Conservation (phyloP, 1,284 basidiomycete genomes). For the Coniferiporia weirii region DNA sequence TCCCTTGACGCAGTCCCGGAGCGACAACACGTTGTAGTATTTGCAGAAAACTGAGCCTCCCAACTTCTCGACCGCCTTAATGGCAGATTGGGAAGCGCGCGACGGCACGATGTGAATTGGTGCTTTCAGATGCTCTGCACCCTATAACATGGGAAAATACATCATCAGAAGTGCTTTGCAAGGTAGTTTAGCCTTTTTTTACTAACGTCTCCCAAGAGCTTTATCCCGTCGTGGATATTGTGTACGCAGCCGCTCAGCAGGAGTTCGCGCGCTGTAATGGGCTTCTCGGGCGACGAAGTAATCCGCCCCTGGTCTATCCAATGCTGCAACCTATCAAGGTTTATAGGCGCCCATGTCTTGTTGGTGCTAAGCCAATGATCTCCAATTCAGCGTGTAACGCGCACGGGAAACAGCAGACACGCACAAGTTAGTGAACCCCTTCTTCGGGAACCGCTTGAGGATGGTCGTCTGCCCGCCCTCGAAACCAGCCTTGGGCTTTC, state of each 20-base stretch:
- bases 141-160: constrained; percentile 37
- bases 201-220: constrained; percentile 80
- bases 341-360: constrained; percentile 78
- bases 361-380: constrained; percentile 44
- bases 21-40: constrained; percentile 85
- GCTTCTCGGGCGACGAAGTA: constrained; percentile 69
- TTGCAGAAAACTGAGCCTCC: constrained; percentile 88
- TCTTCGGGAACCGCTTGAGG: constrained; percentile 88
- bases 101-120: constrained; percentile 82
- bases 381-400: constrained; percentile 5
- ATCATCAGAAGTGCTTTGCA: constrained; percentile 10
- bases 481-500: constrained; percentile 80
- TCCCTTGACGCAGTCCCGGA: constrained; percentile 78
- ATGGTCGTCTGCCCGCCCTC: constrained; percentile 97
- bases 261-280: constrained; percentile 87
- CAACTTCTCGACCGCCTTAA: constrained; percentile 74
- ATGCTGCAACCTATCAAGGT: constrained; percentile 82
- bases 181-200: constrained; percentile 2
- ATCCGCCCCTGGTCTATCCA: constrained; percentile 89
- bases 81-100: constrained; percentile 82
- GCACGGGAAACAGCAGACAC: constrained; percentile 29
- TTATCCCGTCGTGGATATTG: constrained; percentile 85
- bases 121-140: constrained; percentile 60
- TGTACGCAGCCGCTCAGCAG: constrained; percentile 85
- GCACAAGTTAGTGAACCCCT: constrained; percentile 90